Evolutionary conservation across 2,329 filamentous ascomycete genomes (phyloP), one percentile per base, ranked within the genome.

Genomic region (Paraconiothyrium brasiliense): DNA sequence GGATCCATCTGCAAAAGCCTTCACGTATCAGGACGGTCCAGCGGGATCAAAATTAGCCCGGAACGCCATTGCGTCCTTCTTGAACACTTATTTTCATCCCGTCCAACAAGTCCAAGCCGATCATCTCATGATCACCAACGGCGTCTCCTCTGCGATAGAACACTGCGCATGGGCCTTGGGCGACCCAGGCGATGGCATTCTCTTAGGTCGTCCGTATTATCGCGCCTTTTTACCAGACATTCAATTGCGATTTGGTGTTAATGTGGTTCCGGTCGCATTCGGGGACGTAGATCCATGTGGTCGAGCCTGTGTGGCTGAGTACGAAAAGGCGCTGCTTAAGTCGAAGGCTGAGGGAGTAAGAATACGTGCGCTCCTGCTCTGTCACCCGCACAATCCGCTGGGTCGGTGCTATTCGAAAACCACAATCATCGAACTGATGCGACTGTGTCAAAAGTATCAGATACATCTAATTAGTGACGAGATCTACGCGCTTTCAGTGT

Each of bases 401-500:
- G 84, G 84, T 5, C 55, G 59, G n/a, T 71, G 67, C 62, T 71
- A 85, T 82, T 62, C 76, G n/a, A 24, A 72, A 67, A 59, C 63
- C 0, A 75, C 76, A 3, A 63, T 86, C 8, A 63, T 80, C 0
- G 74, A 71, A 3, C 71, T 85, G 27, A 82, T 87, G 79, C 67
- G 71, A 2, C 63, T 87, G 30, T 87, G 85, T 64, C 75, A 84
- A 54, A 79, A 80, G 58, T 75, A 87, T 65, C 61, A 76, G 3
- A 74, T 88, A 2, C 85, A 88, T 66, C 73, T 88, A 32, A 80
- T 88, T 72, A 83, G 81, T 66, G 86, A 89, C 67, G 86, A 88
- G 68, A 84, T 88, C 34, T 88, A 88, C 67, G 86, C 85, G 0
- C 69, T 86, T 1, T 86, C 85, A 0, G 75, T 83, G 0, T 88